Evolutionary conservation across 2,329 filamentous ascomycete species (phyloP), one percentile per base, ranked within the genome.

Genomic region (Claviceps pazoutovae): DNA sequence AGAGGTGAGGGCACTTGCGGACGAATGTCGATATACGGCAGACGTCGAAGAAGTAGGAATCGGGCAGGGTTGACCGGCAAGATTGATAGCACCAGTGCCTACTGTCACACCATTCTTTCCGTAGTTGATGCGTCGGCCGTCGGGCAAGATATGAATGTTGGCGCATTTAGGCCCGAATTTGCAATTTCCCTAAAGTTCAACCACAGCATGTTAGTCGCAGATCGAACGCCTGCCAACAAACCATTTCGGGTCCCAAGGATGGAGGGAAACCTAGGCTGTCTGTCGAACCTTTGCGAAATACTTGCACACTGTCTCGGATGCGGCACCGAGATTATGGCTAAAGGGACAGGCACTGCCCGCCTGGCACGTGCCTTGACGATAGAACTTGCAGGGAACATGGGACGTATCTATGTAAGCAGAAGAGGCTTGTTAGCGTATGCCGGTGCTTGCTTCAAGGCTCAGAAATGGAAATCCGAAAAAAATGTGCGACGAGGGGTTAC

Each of bases 331-430:
- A 57, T 94, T 91, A 71, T 98, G 93, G 61, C 89, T 88, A 71
- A 97, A 98, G 42, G 93, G 93, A 72, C 93, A 98, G 58, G 90
- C 88, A 66, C 86, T 87, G 60, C 93, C 93, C 53, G 93, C 93
- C 76, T 97, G 91, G 69, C 93, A 98, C 62, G 88, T 83, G 66
- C 91, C 90, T 73, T 95, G 88, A 51, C 89, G 84, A 71, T 93
- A 98, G 84, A 98, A 98, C 76, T 97, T 97, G 85, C 93, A 98
- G 41, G 93, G 93, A 45, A 98, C 93, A 73, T 97, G 93, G 56
- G 90, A 86, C 17, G 93, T 95, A 69, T 95, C 91, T 96, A 57
- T 54, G 49, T 34, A 16, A 23, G 44, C 26, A 45, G 23, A 26
- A 48, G 8, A 23, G 6, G 5, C 26, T n/a, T 36, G 44, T 53